Conservation (phyloP, 495 filamentous ascomycete genomes). For the Neurospora africana region DNA sequence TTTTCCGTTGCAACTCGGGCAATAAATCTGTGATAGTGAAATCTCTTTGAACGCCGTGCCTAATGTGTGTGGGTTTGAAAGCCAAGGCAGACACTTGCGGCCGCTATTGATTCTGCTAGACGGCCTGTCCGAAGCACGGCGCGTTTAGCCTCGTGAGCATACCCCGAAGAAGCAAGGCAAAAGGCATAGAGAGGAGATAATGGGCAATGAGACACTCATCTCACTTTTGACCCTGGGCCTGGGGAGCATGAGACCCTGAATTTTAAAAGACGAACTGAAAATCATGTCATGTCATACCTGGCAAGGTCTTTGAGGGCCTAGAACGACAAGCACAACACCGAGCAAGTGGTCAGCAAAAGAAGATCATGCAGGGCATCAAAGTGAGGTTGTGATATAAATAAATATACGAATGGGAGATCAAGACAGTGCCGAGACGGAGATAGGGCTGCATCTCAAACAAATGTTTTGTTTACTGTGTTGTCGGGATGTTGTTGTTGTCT, state of each 20-base stretch:
- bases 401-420: not conserved
- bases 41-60: not conserved
- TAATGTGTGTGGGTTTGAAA: not conserved
- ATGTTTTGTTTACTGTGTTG: not conserved
- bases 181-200: not conserved
- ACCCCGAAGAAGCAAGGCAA: not conserved
- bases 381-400: not conserved
- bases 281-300: constrained; percentile 33
- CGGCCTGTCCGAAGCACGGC: not conserved
- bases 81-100: not conserved
- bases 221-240: not conserved
- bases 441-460: not conserved
- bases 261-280: no score
- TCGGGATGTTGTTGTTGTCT: not conserved
- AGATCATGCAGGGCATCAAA: not conserved
- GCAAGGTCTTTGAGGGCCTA: constrained; percentile 38
- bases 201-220: not conserved
- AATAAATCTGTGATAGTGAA: not conserved
- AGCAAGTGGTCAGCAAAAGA: constrained; percentile 1
- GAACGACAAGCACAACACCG: constrained; percentile 4
- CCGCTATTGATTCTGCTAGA: not conserved
- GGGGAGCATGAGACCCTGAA: not conserved
- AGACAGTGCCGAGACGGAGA: not conserved
- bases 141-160: not conserved
- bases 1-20: not conserved